Percentiles rank a stretch among this genome's conserved stretches.
Evolutionary conservation across 441 rosid species (phyloP).

Genomic region (Flueggea neowawraea): DNA sequence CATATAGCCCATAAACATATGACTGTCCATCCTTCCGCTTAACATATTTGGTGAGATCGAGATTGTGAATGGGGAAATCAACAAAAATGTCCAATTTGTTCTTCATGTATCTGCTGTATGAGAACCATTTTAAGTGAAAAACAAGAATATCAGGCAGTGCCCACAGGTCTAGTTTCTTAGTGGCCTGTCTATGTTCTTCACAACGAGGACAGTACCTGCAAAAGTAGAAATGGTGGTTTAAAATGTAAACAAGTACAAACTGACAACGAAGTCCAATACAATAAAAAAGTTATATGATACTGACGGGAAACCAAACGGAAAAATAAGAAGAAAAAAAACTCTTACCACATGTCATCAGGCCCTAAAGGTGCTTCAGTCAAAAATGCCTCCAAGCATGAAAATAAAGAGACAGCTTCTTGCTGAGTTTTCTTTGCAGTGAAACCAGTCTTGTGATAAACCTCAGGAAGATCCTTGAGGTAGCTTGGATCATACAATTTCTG

Average conservation of each 20-base stretch:
- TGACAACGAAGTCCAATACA: neutral
- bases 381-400: conserved; percentile 77
- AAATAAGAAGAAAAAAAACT: neutral
- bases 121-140: conserved; percentile 72
- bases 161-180: conserved; percentile 79
- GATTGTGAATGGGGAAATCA: conserved; percentile 69
- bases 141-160: conserved; percentile 68
- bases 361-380: conserved; percentile 81
- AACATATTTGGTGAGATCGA: conserved; percentile 54
- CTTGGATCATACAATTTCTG: conserved; percentile 60
- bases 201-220: conserved; percentile 75
- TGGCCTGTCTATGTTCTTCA: conserved; percentile 65
- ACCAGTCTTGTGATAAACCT: conserved; percentile 50
- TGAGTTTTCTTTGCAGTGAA: conserved; percentile 42
- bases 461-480: conserved; percentile 76
- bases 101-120: conserved; percentile 59
- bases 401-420: conserved; percentile 63
- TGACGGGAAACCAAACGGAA: neutral
- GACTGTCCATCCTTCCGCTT: conserved; percentile 31
- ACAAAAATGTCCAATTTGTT: conserved; percentile 77
- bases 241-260: neutral
- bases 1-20: conserved; percentile 52
- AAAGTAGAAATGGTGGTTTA: neutral
- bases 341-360: conserved; percentile 85
- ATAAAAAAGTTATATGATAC: too few species aligned